Conservation (phyloP, 2,329 filamentous ascomycete species). For the Apiospora aurea region DNA sequence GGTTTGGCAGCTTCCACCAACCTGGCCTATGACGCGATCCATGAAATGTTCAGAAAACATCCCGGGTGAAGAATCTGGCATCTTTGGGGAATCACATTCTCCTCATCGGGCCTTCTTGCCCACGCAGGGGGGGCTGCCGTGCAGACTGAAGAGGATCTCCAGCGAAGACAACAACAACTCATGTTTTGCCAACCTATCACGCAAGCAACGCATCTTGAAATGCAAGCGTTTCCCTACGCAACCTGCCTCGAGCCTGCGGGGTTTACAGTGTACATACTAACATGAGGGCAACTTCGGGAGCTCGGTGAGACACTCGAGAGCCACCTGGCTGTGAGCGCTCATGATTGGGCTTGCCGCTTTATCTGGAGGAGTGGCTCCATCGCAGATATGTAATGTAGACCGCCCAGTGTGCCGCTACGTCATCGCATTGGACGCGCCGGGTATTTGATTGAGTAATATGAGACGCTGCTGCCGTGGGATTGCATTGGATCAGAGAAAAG, state of each 20-base stretch:
- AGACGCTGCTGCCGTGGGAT: not conserved
- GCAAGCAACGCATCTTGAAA: not conserved
- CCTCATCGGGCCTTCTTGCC: not conserved
- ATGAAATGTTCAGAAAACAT: not conserved
- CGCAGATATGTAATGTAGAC: not conserved
- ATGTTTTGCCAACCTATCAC: not conserved
- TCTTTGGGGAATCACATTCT: not conserved
- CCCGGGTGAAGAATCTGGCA: not conserved
- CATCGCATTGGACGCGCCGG: not conserved
- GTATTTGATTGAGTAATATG: not conserved
- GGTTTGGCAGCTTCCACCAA: not conserved
- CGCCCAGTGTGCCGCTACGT: not conserved
- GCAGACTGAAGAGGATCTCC: not conserved
- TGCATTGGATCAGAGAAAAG: not conserved
- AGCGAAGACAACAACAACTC: not conserved
- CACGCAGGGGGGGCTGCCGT: not conserved
- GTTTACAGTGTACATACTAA: not conserved
- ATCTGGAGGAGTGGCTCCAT: not conserved
- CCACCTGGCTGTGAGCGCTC: not conserved
- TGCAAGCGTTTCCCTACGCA: not conserved
- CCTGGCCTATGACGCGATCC: not conserved
- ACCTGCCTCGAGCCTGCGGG: not conserved
- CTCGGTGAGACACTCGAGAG: constrained; percentile 1
- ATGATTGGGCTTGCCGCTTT: not conserved
- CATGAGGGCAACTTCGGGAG: not conserved